Evolutionary conservation across 805 yeast genomes (phyloP).

Genomic region (Saturnispora silvae): DNA sequence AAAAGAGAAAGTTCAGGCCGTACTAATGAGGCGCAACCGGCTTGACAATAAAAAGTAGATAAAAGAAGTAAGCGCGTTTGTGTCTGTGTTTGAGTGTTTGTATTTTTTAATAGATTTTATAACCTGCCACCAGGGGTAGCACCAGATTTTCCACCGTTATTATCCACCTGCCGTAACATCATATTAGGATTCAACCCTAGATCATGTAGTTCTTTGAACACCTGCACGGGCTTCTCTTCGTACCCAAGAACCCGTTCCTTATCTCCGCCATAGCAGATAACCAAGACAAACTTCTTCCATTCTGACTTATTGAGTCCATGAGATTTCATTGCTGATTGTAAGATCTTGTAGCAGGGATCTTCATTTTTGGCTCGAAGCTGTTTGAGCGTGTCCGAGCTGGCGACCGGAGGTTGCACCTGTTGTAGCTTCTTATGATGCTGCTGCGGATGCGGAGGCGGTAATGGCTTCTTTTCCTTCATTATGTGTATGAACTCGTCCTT

Average conservation of each 20-base stretch:
- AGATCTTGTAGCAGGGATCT: conserved; percentile 80
- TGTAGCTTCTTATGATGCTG: neutral
- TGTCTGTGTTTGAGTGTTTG: neutral
- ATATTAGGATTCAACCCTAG: conserved; percentile 83
- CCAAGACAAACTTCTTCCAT: conserved; percentile 81
- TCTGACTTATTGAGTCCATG: conserved; percentile 70
- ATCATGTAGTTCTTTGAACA: conserved; percentile 77
- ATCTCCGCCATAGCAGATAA: conserved; percentile 87
- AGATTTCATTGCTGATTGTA: conserved; percentile 81
- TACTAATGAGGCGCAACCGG: too few species aligned
- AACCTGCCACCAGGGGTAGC: conserved; percentile 35
- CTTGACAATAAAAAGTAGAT: too few species aligned
- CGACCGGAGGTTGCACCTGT: neutral
- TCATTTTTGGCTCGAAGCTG: conserved; percentile 79
- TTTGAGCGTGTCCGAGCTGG: conserved; percentile 54
- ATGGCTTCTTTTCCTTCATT: conserved; percentile 55
- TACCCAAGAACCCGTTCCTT: conserved; percentile 73
- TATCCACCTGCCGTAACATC: conserved; percentile 78
- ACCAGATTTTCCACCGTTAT: conserved; percentile 15
- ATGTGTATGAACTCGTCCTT: conserved; percentile 59
- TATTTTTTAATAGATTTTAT: conserved; percentile 10
- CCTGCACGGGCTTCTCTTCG: conserved; percentile 80
- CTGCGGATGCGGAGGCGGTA: conserved; percentile 42
- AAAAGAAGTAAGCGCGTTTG: too few species aligned
- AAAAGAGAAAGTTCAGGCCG: conserved; percentile 76